phyloP scores from a whole-genome alignment of 1,139 yeast species.

The Meyerozyma athensensis region DNA sequence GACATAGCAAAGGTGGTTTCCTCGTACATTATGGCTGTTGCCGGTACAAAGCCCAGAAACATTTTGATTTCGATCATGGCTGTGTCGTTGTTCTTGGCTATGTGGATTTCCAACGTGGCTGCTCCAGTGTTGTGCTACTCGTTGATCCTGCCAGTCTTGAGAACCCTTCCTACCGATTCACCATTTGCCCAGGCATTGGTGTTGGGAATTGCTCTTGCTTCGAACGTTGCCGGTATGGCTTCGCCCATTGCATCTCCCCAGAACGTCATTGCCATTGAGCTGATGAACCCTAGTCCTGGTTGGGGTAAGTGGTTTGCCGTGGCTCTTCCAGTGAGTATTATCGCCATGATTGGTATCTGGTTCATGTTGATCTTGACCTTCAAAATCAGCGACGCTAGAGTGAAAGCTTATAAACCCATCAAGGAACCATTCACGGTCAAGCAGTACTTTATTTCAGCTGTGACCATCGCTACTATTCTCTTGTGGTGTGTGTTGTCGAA shows the following conservation, averaged over 20 bases:
- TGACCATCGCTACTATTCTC: conserved; percentile 66
- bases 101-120: conserved; percentile 97
- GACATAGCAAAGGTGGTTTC: conserved; percentile 83
- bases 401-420: conserved; percentile 57
- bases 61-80: conserved; percentile 77
- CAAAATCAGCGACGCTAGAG: conserved; percentile 46
- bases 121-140: conserved; percentile 92
- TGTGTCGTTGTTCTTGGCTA: conserved; percentile 78
- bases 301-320: conserved; percentile 95
- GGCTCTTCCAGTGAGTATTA: conserved; percentile 69
- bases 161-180: conserved; percentile 75
- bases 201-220: conserved; percentile 85
- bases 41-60: conserved; percentile 80
- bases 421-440: conserved; percentile 66
- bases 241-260: conserved; percentile 97
- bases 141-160: conserved; percentile 79
- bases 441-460: conserved; percentile 65
- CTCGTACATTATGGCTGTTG: conserved; percentile 70
- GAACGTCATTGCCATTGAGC: conserved; percentile 80
- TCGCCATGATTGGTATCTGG: conserved; percentile 68
- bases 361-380: conserved; percentile 62
- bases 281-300: conserved; percentile 86
- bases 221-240: conserved; percentile 93
- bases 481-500: conserved; percentile 79
- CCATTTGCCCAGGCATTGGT: conserved; percentile 79